phyloP scores from a whole-genome alignment of 352 stramenopile genomes.

The Globisporangium splendens region DNA sequence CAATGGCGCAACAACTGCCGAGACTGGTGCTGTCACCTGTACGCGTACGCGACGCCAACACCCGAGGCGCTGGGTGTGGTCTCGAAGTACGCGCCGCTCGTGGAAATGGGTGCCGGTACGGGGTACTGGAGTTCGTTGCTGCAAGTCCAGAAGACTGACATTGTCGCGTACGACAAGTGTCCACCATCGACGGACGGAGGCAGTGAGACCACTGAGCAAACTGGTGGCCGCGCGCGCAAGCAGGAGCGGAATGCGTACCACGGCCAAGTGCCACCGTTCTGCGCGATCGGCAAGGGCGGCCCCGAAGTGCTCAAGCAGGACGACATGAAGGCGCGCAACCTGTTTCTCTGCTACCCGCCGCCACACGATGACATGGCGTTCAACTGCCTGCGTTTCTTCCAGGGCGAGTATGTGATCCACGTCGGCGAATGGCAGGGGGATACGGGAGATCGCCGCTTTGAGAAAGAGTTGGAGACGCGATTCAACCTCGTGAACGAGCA shows the following conservation, averaged over 20 bases:
- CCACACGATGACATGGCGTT: constrained; percentile 61
- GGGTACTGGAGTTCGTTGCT: constrained; percentile 87
- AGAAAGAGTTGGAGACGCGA: constrained; percentile 45
- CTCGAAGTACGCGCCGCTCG: constrained; percentile 54
- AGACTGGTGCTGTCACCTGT: constrained; percentile 75
- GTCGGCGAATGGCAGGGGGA: constrained; percentile 81
- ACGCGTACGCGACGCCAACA: constrained; percentile 67
- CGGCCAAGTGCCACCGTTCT: constrained; percentile 64
- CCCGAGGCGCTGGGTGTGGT: constrained; percentile 44
- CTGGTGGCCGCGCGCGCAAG: constrained; percentile 12
- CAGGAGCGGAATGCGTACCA: constrained; percentile 51
- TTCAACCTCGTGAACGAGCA: constrained; percentile 58
- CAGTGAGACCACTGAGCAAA: constrained; percentile 16
- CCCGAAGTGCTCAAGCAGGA: constrained; percentile 51
- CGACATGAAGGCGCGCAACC: constrained; percentile 30
- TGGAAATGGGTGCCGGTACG: constrained; percentile 88
- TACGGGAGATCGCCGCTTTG: constrained; percentile 64
- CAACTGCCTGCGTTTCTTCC: constrained; percentile 53
- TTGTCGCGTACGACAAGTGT: constrained; percentile 65
- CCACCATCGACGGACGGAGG: constrained; percentile 27
- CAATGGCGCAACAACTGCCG: constrained; percentile 79
- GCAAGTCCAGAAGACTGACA: constrained; percentile 60
- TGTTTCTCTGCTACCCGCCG: constrained; percentile 75
- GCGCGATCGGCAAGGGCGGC: constrained; percentile 44
- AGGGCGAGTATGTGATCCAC: constrained; percentile 61